Percentiles rank a stretch among this genome's conserved stretches.
Conservation (phyloP, 1,284 basidiomycete genomes). For the Fomitopsis schrenkii region DNA sequence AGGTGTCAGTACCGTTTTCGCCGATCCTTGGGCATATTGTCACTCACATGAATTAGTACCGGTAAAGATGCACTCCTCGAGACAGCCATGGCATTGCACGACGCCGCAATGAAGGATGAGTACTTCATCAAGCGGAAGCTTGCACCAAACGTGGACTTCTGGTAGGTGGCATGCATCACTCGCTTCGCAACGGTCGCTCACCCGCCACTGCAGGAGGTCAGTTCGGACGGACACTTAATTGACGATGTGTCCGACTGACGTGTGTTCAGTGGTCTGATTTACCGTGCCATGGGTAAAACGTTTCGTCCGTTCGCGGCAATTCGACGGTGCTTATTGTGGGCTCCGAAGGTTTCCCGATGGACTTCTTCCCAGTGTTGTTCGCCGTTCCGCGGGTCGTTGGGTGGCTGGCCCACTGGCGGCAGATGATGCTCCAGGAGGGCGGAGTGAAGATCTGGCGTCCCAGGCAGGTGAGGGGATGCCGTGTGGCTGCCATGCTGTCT, state of each 20-base stretch:
- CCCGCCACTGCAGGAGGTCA: constrained; percentile 40
- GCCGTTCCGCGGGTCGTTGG: constrained; percentile 87
- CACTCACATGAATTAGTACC: constrained; percentile 41
- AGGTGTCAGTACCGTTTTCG: constrained; percentile 48
- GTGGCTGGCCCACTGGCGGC: constrained; percentile 86
- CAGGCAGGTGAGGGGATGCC: constrained; percentile 52
- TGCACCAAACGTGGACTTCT: constrained; percentile 83
- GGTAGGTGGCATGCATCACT: constrained; percentile 41
- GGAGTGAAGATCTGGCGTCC: constrained; percentile 92
- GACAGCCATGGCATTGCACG: constrained; percentile 84
- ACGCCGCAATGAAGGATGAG: constrained; percentile 83
- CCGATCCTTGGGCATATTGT: not conserved
- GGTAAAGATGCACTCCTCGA: constrained; percentile 80
- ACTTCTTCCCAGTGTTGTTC: constrained; percentile 89
- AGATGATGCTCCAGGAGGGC: constrained; percentile 86
- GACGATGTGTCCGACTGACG: not conserved
- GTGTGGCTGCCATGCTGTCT: constrained; percentile 4
- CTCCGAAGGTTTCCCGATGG: constrained; percentile 72
- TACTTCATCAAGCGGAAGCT: constrained; percentile 76
- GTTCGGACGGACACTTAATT: constrained; percentile 4
- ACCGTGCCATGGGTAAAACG: constrained; percentile 75
- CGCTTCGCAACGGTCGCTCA: not conserved
- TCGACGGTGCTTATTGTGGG: constrained; percentile 15
- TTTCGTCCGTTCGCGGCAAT: not conserved
- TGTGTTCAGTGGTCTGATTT: constrained; percentile 68